A percentile compares a stretch with the other conserved stretches of the same genome.
Conservation (phyloP, 2,329 filamentous ascomycete genomes). For the Trichoderma aggressivum region DNA sequence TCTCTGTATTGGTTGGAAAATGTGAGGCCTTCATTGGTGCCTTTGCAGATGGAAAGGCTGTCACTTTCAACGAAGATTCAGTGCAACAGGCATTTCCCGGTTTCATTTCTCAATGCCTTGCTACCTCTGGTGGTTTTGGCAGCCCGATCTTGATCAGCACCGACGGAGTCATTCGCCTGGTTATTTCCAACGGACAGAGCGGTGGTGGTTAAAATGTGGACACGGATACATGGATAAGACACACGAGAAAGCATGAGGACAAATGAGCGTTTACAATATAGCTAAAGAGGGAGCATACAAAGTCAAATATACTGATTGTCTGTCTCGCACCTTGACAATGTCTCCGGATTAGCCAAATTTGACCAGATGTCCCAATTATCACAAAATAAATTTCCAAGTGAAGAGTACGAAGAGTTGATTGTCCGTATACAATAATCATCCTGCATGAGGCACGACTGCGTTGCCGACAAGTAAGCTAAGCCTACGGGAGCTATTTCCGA, state of each 20-base stretch:
- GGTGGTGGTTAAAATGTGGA: not conserved
- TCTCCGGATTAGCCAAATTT: not conserved
- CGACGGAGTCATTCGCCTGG: not conserved
- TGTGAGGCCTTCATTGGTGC: not conserved
- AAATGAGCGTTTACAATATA: not conserved
- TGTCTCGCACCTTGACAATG: not conserved
- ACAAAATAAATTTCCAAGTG: not conserved
- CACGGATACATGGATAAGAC: not conserved
- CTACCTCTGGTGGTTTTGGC: not conserved
- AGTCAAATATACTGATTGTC: not conserved
- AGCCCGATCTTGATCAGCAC: not conserved
- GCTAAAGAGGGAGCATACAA: not conserved
- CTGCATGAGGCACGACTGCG: not conserved
- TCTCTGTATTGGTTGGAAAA: not conserved
- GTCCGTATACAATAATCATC: not conserved
- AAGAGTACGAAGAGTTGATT: not conserved
- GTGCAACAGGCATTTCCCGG: not conserved
- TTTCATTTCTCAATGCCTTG: not conserved
- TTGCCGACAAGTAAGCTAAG: not conserved
- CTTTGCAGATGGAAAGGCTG: not conserved
- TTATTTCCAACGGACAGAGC: not conserved
- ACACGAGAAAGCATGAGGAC: not conserved
- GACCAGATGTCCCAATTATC: not conserved
- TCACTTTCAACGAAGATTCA: conserved; percentile 1
- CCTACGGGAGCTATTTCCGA: not conserved